Evolutionary conservation across 495 filamentous ascomycete species (phyloP).

Genomic region (Thozetella sp.): DNA sequence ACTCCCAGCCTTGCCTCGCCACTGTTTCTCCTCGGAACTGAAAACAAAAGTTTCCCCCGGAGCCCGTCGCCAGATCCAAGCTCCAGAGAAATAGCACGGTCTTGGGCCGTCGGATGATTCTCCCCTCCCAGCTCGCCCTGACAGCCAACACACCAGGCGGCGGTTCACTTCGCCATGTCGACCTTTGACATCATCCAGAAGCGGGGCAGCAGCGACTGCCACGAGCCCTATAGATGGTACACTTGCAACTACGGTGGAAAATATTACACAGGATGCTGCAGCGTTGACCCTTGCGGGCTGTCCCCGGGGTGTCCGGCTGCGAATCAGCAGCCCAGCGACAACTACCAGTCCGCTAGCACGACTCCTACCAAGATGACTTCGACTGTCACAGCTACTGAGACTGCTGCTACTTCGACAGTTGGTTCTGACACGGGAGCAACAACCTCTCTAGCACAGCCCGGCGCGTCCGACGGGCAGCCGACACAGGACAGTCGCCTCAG

Average conservation of each 20-base stretch:
- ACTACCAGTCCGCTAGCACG: not conserved
- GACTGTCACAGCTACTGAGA: not conserved
- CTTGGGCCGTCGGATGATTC: no score
- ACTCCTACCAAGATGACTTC: not conserved
- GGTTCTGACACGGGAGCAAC: not conserved
- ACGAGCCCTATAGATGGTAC: conserved; percentile 15
- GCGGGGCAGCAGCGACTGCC: not conserved
- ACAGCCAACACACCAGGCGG: no score
- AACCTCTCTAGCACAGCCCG: conserved; percentile 3
- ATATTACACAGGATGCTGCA: conserved; percentile 18
- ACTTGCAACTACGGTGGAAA: conserved; percentile 8
- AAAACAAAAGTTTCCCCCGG: no score
- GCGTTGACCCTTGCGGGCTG: conserved; percentile 19
- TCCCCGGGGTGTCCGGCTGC: conserved; percentile 16
- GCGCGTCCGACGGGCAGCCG: not conserved
- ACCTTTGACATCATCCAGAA: no score
- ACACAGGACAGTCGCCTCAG: conserved; percentile 7
- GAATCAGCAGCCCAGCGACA: not conserved
- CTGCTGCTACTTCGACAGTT: not conserved
- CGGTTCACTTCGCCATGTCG: no score
- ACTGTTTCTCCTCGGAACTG: no score
- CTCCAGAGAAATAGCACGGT: no score
- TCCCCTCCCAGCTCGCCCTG: no score
- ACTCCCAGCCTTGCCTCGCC: no score
- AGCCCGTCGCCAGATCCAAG: no score